Base-by-base conservation (phyloP, 345 rosid species). In the Trapa bicornis region DNA sequence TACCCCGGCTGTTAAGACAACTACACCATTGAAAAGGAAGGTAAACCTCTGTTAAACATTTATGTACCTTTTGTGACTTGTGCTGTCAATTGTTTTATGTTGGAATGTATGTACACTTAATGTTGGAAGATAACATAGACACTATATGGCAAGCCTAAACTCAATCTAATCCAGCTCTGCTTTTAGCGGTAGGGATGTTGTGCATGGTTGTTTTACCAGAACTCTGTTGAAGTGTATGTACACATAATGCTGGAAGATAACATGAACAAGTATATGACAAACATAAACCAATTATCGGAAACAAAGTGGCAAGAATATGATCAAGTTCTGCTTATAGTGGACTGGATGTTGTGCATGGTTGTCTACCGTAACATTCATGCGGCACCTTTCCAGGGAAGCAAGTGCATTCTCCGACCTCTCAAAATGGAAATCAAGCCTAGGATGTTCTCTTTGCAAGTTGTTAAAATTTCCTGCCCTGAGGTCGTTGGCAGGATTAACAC, bases 21-120 rank as follows among this genome's bases (percentile, higher is more conserved):
- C 92, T 47, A 61, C 37, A 15, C 87, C 91, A 38, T 66, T 80
- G 57, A 91, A 89, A 75, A 77, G 89, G 72, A 91, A 91, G 93
- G 97, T 91, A 79, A 70, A 47, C 47, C 47, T 72, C 42, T 61
- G 58, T 22, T 22, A 4, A 47, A 36, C 52, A 33, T 38, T 35
- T 64, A 12, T 64, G 22, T 42, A 11, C 32, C 60, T 53, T 37
- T 67, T 50, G 5, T 67, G 48, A 13, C 14, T 58, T 35, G 12
- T 9, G 38, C 14, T 33, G 6, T 32, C 15, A 8, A 32, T 58
- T 35, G 37, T 6, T 58, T 32, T 22, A 3, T 22, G 35, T 22
- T 11, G 2, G 57, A n/a, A 33, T 54, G 60, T 35, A n/a, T 54
- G 8, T 54, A 54, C 14, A 0, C 6, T 54, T 54, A 54, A 6